Conservation (phyloP, 2,329 filamentous ascomycete genomes). For the Fusarium nygamai region DNA sequence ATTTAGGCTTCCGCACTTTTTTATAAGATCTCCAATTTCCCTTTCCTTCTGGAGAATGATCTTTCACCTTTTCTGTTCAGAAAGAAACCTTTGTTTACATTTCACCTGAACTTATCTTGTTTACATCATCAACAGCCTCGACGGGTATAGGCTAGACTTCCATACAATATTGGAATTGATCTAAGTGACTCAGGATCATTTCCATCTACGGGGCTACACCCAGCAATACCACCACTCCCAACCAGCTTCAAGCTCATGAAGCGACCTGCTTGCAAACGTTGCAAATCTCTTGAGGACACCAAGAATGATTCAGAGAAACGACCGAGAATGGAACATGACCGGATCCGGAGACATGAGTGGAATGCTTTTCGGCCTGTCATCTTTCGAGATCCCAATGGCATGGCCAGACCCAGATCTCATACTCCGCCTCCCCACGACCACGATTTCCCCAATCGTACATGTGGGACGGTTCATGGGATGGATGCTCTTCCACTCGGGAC, state of each 20-base stretch:
- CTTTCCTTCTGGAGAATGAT: neutral
- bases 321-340: neutral
- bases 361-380: neutral
- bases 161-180: neutral
- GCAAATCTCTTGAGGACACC: neutral
- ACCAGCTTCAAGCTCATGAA: neutral
- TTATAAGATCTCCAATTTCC: neutral
- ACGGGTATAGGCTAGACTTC: no score
- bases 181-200: rapidly evolving
- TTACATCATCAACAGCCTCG: no score
- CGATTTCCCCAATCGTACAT: neutral
- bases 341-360: rapidly evolving
- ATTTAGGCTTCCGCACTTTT: neutral
- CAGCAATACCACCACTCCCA: rapidly evolving
- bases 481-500: rapidly evolving
- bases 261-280: neutral
- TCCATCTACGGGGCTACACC: rapidly evolving
- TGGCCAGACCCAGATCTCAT: neutral
- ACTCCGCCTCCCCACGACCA: neutral
- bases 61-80: neutral
- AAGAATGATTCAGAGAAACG: neutral
- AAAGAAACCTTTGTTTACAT: neutral
- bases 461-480: neutral
- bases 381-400: neutral
- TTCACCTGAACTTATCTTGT: no score